Evolutionary conservation across 2,329 filamentous ascomycete genomes (phyloP).

Genomic region (Diaporthe nobilis): DNA sequence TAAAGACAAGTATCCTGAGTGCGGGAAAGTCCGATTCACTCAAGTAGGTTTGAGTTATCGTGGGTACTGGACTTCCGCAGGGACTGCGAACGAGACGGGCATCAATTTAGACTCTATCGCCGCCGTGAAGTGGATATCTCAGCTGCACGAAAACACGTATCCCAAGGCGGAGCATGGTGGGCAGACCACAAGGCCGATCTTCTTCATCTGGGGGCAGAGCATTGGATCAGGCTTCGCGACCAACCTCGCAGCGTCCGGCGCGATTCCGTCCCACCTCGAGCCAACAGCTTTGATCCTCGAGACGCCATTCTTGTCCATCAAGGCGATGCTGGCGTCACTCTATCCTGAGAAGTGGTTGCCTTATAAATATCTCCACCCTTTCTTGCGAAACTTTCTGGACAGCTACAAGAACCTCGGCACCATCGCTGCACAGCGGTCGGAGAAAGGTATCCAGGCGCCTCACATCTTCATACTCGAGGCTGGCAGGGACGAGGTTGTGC

Average conservation of each 20-base stretch:
- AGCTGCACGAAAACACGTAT: slow-evolving; percentile 53
- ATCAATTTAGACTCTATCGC: slow-evolving; percentile 79
- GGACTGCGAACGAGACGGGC: slow-evolving; percentile 77
- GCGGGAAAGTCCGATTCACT: slow-evolving; percentile 55
- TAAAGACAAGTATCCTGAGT: slow-evolving; percentile 46
- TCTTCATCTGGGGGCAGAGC: slow-evolving; percentile 84
- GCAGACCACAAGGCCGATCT: slow-evolving; percentile 49
- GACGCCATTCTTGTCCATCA: slow-evolving; percentile 81
- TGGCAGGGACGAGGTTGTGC: slow-evolving; percentile 72
- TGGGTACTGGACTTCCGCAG: slow-evolving; percentile 84
- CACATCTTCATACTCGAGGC: slow-evolving; percentile 67
- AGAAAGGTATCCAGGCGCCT: slow-evolving; percentile 48
- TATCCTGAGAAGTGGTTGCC: slow-evolving; percentile 87
- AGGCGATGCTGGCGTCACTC: slow-evolving; percentile 77
- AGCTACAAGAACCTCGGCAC: slow-evolving; percentile 64
- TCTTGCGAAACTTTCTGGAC: slow-evolving; percentile 76
- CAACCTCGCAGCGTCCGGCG: slow-evolving; percentile 64
- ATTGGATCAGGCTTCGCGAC: slow-evolving; percentile 81
- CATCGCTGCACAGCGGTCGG: slow-evolving; percentile 54
- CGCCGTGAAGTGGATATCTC: slow-evolving; percentile 72
- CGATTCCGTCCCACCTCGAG: slow-evolving; percentile 55
- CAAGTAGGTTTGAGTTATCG: slow-evolving; percentile 74
- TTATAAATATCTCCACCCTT: slow-evolving; percentile 81
- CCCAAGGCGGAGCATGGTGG: slow-evolving; percentile 38
- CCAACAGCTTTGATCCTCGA: slow-evolving; percentile 75